Conservation (phyloP, 2,329 filamentous ascomycete species). For the Diaporthe velutina region DNA sequence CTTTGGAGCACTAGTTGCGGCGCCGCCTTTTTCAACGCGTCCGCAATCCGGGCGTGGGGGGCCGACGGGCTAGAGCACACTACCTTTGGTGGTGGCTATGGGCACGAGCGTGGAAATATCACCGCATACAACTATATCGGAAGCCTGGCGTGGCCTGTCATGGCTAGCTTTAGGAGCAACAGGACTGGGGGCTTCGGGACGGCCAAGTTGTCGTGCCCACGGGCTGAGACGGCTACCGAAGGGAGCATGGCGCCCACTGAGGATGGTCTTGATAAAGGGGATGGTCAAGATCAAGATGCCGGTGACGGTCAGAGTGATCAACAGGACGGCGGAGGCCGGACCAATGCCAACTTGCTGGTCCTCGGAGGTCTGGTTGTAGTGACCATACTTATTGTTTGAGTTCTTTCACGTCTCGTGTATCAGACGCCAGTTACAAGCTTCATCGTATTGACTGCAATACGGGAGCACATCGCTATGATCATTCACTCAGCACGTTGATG, state of each 20-base stretch:
- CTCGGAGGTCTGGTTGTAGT: background rate
- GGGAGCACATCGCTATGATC: background rate
- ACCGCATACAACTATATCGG: background rate
- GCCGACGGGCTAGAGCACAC: background rate
- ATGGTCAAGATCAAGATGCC: background rate
- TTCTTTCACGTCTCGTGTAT: too few species aligned
- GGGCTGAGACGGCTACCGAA: background rate
- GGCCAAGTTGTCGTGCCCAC: background rate
- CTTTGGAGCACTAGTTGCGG: background rate
- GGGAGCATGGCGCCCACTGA: background rate
- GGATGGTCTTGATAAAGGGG: background rate
- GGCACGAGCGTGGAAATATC: background rate
- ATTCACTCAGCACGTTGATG: too few species aligned
- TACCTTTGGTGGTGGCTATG: background rate
- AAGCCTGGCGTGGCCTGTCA: background rate
- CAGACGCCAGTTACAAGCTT: background rate
- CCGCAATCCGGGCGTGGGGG: background rate
- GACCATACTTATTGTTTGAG: too few species aligned
- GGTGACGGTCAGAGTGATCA: background rate
- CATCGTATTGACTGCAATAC: background rate
- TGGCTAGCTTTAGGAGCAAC: background rate
- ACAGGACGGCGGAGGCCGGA: background rate
- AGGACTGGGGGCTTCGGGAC: background rate
- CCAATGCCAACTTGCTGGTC: background rate
- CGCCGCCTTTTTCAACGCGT: background rate